Evolutionary conservation across 768 basidiomycete species (phyloP).

Genomic region (Russula brevipes): DNA sequence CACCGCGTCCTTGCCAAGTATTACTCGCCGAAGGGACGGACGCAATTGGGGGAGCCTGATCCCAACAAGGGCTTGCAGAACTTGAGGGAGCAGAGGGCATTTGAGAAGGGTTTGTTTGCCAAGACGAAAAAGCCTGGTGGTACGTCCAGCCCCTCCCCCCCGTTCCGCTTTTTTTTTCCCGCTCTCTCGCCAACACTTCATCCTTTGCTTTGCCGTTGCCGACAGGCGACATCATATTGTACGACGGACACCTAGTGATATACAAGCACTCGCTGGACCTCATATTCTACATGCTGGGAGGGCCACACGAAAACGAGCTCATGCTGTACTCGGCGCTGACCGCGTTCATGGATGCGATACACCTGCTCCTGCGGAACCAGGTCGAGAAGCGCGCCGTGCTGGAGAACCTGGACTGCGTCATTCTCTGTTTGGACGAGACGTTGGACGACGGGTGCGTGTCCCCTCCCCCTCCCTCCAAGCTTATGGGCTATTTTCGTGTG

Average conservation of each 20-base stretch:
- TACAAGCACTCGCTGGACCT: constrained; percentile 95
- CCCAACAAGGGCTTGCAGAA: constrained; percentile 53
- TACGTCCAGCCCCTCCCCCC: constrained; percentile 35
- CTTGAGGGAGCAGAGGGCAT: constrained; percentile 89
- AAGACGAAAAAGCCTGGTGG: constrained; percentile 95
- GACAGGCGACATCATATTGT: constrained; percentile 89
- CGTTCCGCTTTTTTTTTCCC: neutral
- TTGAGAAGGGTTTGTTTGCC: constrained; percentile 92
- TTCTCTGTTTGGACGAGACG: constrained; percentile 93
- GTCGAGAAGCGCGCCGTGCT: constrained; percentile 92
- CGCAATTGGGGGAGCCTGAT: constrained; percentile 42
- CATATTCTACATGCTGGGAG: constrained; percentile 88
- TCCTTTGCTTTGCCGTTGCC: neutral
- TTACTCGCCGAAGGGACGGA: constrained; percentile 69
- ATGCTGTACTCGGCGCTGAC: constrained; percentile 86
- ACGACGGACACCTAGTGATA: constrained; percentile 83
- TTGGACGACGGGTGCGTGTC: constrained; percentile 89
- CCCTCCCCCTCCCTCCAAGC: too few species aligned
- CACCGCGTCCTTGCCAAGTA: constrained; percentile 95
- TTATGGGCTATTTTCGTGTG: too few species aligned
- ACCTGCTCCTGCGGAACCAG: constrained; percentile 81
- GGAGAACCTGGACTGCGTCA: constrained; percentile 89
- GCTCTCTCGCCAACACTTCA: neutral
- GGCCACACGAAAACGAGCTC: constrained; percentile 87
- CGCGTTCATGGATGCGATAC: constrained; percentile 81